phyloP scores from a whole-genome alignment of 805 yeast species.

The Saccharomycodes ludwigii region DNA sequence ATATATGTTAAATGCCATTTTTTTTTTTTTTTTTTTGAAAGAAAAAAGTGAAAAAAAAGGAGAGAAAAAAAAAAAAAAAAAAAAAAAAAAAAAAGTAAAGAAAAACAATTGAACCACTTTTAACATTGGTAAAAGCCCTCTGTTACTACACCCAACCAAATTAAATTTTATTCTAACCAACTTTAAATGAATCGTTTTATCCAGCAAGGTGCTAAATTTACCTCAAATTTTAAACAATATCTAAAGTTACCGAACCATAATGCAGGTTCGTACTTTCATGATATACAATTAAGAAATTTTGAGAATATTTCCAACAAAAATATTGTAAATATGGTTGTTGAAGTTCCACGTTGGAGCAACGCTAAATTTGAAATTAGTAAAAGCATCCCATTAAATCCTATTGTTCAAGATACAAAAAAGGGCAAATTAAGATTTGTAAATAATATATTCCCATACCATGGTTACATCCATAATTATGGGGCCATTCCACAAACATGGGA shows the following conservation, averaged over 20 bases:
- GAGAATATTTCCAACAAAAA: no score
- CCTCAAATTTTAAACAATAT: slow-evolving; percentile 32
- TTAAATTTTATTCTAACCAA: no score
- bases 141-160: no score
- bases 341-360: slow-evolving; percentile 97
- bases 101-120: no score
- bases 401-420: slow-evolving; percentile 93
- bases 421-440: slow-evolving; percentile 92
- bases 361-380: slow-evolving; percentile 93
- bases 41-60: no score
- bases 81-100: no score
- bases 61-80: no score
- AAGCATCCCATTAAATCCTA: slow-evolving; percentile 78
- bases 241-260: slow-evolving; percentile 29
- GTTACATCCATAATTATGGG: slow-evolving; percentile 97
- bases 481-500: slow-evolving; percentile 96
- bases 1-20: no score
- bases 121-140: no score
- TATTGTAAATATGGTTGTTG: slow-evolving; percentile 58
- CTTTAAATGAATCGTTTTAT: no score
- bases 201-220: slow-evolving; percentile 30
- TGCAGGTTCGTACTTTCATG: slow-evolving; percentile 59
- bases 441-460: slow-evolving; percentile 98
- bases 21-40: no score
- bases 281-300: no score